phyloP scores from a whole-genome alignment of 2,329 filamentous ascomycete species.

The Orbilia oligospora region DNA sequence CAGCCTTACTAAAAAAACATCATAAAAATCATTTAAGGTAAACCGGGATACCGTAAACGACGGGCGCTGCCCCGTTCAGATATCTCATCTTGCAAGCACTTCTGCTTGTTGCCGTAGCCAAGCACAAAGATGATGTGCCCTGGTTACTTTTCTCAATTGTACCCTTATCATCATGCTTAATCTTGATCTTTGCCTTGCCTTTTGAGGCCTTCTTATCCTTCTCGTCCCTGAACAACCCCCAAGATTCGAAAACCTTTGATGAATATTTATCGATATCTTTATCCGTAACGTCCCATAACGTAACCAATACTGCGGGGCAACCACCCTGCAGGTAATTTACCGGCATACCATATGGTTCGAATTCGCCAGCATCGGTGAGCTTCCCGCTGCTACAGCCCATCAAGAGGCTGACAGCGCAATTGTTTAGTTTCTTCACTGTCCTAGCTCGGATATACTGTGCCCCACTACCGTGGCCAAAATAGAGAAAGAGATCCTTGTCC shows the following conservation, averaged over 20 bases:
- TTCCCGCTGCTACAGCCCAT: conserved; percentile 95
- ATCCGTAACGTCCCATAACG: conserved; percentile 98
- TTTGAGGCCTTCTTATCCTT: conserved; percentile 64
- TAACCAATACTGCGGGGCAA: conserved; percentile 87
- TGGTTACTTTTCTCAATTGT: conserved; percentile 64
- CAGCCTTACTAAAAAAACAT: conserved; percentile 3
- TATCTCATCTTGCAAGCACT: conserved; percentile 88
- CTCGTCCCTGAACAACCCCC: conserved; percentile 76
- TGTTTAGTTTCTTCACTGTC: conserved; percentile 82
- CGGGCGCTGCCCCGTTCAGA: conserved; percentile 91
- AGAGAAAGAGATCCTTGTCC: conserved; percentile 81
- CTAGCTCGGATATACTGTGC: conserved; percentile 92
- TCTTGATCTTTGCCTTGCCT: conserved; percentile 65
- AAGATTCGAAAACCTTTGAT: conserved; percentile 81
- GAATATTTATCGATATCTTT: conserved; percentile 96
- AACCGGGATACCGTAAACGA: conserved; percentile 94
- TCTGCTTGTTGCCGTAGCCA: conserved; percentile 82
- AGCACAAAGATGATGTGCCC: conserved; percentile 74
- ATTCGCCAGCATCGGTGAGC: conserved; percentile 84
- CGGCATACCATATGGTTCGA: conserved; percentile 90
- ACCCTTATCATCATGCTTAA: conserved; percentile 63
- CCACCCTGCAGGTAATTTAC: conserved; percentile 93
- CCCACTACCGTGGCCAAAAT: conserved; percentile 96
- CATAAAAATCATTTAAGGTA: conserved; percentile 72
- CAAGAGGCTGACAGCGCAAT: conserved; percentile 85